Evolutionary conservation across 192 early-diverging fungal species (phyloP).

Genomic region (Coemansia sp.): DNA sequence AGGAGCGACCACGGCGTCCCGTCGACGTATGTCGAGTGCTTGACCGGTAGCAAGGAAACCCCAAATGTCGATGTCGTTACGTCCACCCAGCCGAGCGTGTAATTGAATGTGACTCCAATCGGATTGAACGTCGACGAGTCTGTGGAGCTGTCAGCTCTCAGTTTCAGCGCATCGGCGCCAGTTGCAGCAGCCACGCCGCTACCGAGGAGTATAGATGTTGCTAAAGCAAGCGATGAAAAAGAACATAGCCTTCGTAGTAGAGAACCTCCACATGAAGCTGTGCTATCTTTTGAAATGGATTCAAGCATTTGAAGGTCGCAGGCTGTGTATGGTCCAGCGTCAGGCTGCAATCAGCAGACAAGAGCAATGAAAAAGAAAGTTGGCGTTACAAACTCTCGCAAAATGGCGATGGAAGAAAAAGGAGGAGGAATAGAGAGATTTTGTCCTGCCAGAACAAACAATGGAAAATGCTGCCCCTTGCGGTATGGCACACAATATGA

Average conservation of each 20-base stretch:
- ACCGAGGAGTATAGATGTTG: background rate
- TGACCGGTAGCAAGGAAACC: constrained; percentile 25
- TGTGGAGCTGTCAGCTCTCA: background rate
- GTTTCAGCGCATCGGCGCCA: background rate
- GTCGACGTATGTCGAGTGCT: constrained; percentile 14
- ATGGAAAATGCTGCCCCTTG: background rate
- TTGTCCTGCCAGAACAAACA: background rate
- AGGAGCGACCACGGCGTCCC: constrained; percentile 36
- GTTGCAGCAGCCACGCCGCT: background rate
- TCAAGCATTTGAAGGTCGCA: background rate
- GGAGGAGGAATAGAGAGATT: background rate
- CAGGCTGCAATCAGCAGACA: background rate
- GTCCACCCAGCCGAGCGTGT: constrained; percentile 44
- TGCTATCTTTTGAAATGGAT: background rate
- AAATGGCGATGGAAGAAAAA: background rate
- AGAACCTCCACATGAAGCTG: background rate
- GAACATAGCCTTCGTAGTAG: background rate
- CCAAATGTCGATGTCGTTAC: constrained; percentile 41
- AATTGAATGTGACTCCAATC: constrained; percentile 39
- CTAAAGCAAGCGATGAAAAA: background rate
- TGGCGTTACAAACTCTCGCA: background rate
- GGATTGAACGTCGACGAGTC: constrained; percentile 18
- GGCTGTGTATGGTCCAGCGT: background rate
- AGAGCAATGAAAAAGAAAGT: background rate
- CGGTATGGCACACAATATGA: background rate